phyloP scores from a whole-genome alignment of 495 filamentous ascomycete species.

The Xylaria longipes region DNA sequence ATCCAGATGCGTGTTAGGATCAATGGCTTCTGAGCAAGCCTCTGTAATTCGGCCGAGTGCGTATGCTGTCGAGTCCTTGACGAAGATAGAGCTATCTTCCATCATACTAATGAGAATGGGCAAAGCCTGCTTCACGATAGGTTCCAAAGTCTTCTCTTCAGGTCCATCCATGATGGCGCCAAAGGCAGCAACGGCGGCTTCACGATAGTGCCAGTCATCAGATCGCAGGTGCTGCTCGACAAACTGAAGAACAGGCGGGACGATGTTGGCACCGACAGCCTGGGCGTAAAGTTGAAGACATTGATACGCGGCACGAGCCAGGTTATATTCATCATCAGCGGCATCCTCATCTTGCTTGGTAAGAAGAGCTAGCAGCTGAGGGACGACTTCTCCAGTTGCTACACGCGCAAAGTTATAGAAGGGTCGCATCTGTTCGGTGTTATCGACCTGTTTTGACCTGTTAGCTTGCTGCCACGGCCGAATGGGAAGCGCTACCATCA shows the following conservation, averaged over 20 bases:
- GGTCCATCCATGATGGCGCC: constrained; percentile 99
- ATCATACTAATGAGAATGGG: constrained; percentile 93
- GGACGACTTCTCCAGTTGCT: constrained; percentile 89
- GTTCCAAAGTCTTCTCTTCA: constrained; percentile 84
- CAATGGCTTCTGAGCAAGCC: constrained; percentile 84
- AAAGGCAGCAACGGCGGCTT: constrained; percentile 97
- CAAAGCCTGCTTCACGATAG: constrained; percentile 92
- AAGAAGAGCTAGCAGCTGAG: constrained; percentile 84
- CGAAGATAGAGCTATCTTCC: constrained; percentile 85
- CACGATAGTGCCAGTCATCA: constrained; percentile 90
- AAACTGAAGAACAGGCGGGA: constrained; percentile 82
- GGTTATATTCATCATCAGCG: constrained; percentile 93
- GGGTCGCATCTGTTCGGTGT: constrained; percentile 76
- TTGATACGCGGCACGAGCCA: constrained; percentile 94
- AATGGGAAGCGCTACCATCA: constrained; percentile 26
- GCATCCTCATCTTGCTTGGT: constrained; percentile 98
- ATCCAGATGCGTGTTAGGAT: constrained; percentile 79
- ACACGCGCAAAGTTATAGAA: constrained; percentile 92
- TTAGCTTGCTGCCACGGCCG: constrained; percentile 29
- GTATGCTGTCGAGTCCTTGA: constrained; percentile 97
- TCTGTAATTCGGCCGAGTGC: constrained; percentile 96
- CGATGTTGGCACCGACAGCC: constrained; percentile 80
- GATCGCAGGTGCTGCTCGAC: constrained; percentile 88
- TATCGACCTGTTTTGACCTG: constrained; percentile 64
- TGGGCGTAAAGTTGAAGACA: constrained; percentile 94